Conservation (phyloP, 768 basidiomycete genomes). For the Steccherinum ochraceum region DNA sequence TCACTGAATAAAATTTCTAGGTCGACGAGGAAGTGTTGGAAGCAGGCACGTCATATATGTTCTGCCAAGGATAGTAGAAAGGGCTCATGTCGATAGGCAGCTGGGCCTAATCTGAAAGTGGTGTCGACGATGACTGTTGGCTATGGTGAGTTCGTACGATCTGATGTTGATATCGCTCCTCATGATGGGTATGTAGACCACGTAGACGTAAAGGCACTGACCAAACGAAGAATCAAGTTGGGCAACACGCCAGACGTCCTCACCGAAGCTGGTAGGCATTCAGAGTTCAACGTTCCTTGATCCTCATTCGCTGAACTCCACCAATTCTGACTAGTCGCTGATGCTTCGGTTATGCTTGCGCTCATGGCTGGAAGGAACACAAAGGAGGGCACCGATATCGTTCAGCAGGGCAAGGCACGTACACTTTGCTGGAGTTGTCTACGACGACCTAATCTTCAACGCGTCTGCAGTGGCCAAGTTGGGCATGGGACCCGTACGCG, state of each 20-base stretch:
- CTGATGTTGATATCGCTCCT: background rate
- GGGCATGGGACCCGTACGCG: slow-evolving; percentile 75
- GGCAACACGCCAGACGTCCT: slow-evolving; percentile 95
- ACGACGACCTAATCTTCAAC: background rate
- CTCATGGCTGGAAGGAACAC: slow-evolving; percentile 90
- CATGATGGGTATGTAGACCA: slow-evolving; percentile 56
- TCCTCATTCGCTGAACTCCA: background rate
- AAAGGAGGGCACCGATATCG: slow-evolving; percentile 54
- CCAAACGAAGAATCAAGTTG: slow-evolving; percentile 57
- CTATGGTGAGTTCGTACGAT: slow-evolving; percentile 48
- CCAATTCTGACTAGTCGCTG: slow-evolving; percentile 58
- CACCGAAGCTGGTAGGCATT: slow-evolving; percentile 70
- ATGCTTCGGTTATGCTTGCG: slow-evolving; percentile 82
- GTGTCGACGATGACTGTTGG: slow-evolving; percentile 94
- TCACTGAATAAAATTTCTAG: slow-evolving; percentile 30
- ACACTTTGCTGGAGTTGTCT: background rate
- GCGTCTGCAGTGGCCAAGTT: slow-evolving; percentile 63
- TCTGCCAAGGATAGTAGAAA: too few relatives aligned
- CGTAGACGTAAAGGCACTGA: slow-evolving; percentile 54
- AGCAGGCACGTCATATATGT: slow-evolving; percentile 33
- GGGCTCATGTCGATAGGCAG: too few relatives aligned
- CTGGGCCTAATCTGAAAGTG: slow-evolving; percentile 70
- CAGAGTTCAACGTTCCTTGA: background rate
- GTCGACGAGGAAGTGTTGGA: slow-evolving; percentile 70
- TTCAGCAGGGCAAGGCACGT: slow-evolving; percentile 63